Evolutionary conservation across 1,284 basidiomycete species (phyloP), one percentile per base, ranked within the genome.

Genomic region (Ganoderma boninense): DNA sequence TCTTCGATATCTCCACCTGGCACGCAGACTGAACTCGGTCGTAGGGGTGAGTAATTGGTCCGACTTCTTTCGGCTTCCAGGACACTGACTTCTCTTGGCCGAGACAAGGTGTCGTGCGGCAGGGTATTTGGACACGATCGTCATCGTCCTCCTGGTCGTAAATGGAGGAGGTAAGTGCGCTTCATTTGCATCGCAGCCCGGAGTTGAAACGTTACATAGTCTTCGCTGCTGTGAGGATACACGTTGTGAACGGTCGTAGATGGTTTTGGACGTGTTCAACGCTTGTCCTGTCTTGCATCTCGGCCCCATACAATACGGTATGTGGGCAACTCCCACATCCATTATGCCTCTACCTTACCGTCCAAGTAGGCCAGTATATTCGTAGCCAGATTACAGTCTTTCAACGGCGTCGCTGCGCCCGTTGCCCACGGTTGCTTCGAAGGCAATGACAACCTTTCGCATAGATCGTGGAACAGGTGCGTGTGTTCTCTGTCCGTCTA

Each of bases 191-290:
- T 13, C 4, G 42, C 6, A 10, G 49, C 14, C n/a, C 3, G n/a
- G 7, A 20, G 35, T 10, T 42, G 0, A 29, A 20, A 23, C 14
- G 18, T 0, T 49, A 18, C 20, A 1, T 23, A 69, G 68, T 52
- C 11, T 73, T 73, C 54, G 35, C 54, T 18, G 65, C 68, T 3
- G 46, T 73, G 1, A 63, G 72, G 3, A 64, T 71, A 40, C 70
- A 73, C 23, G 57, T 54, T 6, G 69, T 73, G 43, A 71, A 71
- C 32, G 29, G n/a, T 1, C 49, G 18, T 13, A 65, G 64, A 49
- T 82, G 63, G 63, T 42, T 56, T 20, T 69, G 66, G 68, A 71
- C 72, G 4, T 46, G 42, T 13, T 3, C 71, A 1, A 35, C 70
- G 1, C 5, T 69, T 1, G 10, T 70, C 2, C 54, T 70, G 2